phyloP scores from a whole-genome alignment of 2,329 filamentous ascomycete species.

The Ascochyta fabae region DNA sequence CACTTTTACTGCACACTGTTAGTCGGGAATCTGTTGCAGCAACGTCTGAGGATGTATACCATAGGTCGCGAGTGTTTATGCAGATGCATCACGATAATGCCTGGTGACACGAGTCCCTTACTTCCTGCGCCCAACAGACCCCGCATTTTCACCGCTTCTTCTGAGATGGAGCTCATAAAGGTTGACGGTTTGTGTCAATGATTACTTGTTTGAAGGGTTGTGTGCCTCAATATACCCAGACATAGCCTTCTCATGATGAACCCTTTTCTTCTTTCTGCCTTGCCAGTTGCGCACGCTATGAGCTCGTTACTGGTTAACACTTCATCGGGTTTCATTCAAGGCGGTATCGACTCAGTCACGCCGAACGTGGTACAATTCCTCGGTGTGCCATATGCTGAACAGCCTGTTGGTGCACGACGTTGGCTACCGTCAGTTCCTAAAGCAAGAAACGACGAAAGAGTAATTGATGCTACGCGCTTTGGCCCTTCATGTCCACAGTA shows the following conservation, averaged over 20 bases:
- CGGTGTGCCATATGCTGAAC: constrained; percentile 47
- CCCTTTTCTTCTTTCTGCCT: constrained; percentile 2
- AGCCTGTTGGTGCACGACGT: constrained; percentile 37
- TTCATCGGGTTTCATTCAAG: constrained; percentile 36
- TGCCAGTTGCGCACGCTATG: constrained; percentile 17
- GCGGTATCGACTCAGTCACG: constrained; percentile 40
- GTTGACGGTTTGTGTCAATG: too few relatives aligned
- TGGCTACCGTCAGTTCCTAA: constrained; percentile 41
- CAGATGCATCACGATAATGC: background rate
- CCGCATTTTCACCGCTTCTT: background rate
- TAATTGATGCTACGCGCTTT: constrained; percentile 36
- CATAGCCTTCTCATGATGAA: background rate
- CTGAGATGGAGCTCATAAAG: background rate
- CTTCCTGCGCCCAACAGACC: background rate
- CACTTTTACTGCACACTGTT: background rate
- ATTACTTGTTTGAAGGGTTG: too few relatives aligned
- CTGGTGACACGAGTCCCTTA: background rate
- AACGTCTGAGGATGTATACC: background rate
- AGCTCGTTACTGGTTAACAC: constrained; percentile 26
- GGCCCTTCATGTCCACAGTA: constrained; percentile 39
- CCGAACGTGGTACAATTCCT: constrained; percentile 48
- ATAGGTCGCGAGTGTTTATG: background rate
- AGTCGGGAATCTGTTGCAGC: background rate
- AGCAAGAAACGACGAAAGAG: constrained; percentile 5
- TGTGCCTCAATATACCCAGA: background rate